phyloP scores from a whole-genome alignment of 2,329 filamentous ascomycete genomes.

The Tolypocladium capitatum region DNA sequence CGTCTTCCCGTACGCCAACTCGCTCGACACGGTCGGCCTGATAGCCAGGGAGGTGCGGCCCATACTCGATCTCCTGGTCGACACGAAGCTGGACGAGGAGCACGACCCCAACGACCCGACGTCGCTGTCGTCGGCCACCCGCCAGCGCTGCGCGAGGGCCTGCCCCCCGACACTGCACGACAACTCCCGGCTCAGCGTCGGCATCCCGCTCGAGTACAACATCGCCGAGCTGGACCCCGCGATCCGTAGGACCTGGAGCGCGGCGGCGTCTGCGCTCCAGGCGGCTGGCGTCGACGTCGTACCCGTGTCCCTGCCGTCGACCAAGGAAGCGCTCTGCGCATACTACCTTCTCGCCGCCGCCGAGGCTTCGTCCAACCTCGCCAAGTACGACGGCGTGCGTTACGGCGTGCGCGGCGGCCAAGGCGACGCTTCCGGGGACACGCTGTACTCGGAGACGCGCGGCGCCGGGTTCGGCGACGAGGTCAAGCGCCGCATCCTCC shows the following conservation, averaged over 20 bases:
- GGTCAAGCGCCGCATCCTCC: conserved; percentile 72
- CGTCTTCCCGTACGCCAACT: conserved; percentile 85
- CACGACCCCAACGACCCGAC: conserved; percentile 66
- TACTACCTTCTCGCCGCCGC: conserved; percentile 95
- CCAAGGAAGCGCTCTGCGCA: conserved; percentile 72
- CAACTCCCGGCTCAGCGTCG: conserved; percentile 30
- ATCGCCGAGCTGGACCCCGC: conserved; percentile 61
- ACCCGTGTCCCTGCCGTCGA: conserved; percentile 69
- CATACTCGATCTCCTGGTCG: conserved; percentile 40
- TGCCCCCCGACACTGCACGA: conserved; percentile 10
- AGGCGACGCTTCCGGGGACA: conserved; percentile 42
- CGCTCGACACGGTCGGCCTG: conserved; percentile 78
- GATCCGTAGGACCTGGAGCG: conserved; percentile 58
- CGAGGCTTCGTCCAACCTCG: conserved; percentile 88
- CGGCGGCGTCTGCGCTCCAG: conserved; percentile 45
- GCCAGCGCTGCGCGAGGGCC: conserved; percentile 30
- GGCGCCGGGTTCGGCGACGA: conserved; percentile 68
- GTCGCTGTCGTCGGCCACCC: conserved; percentile 43
- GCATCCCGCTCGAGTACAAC: conserved; percentile 69
- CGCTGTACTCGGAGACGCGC: conserved; percentile 65
- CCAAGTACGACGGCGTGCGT: conserved; percentile 93
- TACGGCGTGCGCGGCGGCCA: conserved; percentile 53
- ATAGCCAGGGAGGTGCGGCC: conserved; percentile 41
- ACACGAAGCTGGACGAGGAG: conserved; percentile 30
- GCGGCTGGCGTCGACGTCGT: conserved; percentile 57